phyloP scores from a whole-genome alignment of 1,284 basidiomycete genomes.

The Albatrellus sp. region DNA sequence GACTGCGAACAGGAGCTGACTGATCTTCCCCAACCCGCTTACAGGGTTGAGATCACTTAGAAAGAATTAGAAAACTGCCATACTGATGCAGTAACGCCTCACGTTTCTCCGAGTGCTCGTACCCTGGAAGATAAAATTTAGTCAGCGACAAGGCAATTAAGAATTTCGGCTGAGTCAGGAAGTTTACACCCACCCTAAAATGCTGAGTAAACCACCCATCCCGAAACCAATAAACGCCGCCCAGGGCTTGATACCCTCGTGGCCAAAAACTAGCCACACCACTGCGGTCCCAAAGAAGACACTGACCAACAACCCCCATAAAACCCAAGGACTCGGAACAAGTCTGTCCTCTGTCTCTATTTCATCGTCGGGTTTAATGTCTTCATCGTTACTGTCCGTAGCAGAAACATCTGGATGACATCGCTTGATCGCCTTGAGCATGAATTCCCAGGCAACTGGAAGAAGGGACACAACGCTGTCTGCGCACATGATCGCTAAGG shows the following conservation, averaged over 20 bases:
- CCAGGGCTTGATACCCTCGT: slow-evolving; percentile 89
- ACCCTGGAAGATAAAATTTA: slow-evolving; percentile 36
- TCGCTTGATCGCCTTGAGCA: slow-evolving; percentile 26
- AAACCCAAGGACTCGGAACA: slow-evolving; percentile 72
- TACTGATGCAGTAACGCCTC: no score
- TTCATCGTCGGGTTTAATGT: slow-evolving; percentile 45
- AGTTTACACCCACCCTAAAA: slow-evolving; percentile 59
- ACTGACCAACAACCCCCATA: slow-evolving; percentile 54
- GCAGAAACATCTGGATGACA: slow-evolving; percentile 12
- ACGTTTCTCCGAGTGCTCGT: slow-evolving; percentile 81
- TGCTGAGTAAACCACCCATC: slow-evolving; percentile 73
- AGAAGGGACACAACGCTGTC: slow-evolving; percentile 81
- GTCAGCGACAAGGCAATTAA: slow-evolving; percentile 3
- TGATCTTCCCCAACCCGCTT: slow-evolving; percentile 90
- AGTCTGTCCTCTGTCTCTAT: slow-evolving; percentile 71
- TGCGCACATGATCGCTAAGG: slow-evolving; percentile 89
- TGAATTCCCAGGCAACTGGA: slow-evolving; percentile 50
- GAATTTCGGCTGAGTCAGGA: not conserved
- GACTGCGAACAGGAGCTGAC: slow-evolving; percentile 88
- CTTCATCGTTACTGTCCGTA: slow-evolving; percentile 4
- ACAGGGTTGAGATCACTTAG: slow-evolving; percentile 75
- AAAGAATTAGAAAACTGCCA: no score
- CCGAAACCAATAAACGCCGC: slow-evolving; percentile 79
- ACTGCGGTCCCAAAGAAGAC: slow-evolving; percentile 62
- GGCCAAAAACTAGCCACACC: slow-evolving; percentile 81